These are phyloP conservation scores for Cystobasidium ongulense DNA, from an alignment of 768 basidiomycete species.

Conservation along the genomic window DNA sequence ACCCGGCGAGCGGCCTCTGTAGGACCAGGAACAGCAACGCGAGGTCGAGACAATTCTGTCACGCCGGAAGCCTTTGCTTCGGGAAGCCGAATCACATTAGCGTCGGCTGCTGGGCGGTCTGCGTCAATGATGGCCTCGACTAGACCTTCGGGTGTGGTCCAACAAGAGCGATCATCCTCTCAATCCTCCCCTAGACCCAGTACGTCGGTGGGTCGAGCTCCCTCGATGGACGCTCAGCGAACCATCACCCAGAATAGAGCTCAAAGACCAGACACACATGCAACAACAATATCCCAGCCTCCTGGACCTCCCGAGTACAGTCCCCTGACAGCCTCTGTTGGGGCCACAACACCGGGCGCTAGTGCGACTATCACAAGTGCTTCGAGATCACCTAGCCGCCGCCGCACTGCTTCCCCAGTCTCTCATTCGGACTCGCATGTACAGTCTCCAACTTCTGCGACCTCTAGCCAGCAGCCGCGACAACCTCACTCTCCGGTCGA, in stretches of 20 bases:
- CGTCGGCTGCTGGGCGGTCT: background rate
- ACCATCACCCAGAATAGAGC: background rate
- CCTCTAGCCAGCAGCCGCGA: background rate
- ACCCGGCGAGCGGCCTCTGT: constrained; percentile 53
- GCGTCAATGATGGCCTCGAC: background rate
- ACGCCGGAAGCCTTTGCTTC: background rate
- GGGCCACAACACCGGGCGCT: background rate
- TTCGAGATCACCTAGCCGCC: background rate
- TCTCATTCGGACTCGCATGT: background rate
- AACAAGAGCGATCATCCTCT: background rate
- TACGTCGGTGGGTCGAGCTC: background rate
- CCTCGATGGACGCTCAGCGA: background rate
- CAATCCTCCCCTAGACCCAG: background rate
- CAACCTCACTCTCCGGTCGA: background rate
- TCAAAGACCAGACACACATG: background rate
- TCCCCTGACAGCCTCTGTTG: background rate
- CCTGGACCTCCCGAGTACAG: background rate
- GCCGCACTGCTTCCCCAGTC: background rate
- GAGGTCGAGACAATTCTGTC: background rate
- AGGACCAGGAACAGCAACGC: constrained; percentile 45
- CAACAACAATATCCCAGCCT: background rate
- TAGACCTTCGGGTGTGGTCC: background rate
- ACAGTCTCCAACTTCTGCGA: background rate
- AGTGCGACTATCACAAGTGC: background rate
- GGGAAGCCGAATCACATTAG: background rate